A percentile compares a stretch with the other conserved stretches of the same genome.
Evolutionary conservation across 768 basidiomycete genomes (phyloP).

Genomic region (Macrolepiota fuliginosa): DNA sequence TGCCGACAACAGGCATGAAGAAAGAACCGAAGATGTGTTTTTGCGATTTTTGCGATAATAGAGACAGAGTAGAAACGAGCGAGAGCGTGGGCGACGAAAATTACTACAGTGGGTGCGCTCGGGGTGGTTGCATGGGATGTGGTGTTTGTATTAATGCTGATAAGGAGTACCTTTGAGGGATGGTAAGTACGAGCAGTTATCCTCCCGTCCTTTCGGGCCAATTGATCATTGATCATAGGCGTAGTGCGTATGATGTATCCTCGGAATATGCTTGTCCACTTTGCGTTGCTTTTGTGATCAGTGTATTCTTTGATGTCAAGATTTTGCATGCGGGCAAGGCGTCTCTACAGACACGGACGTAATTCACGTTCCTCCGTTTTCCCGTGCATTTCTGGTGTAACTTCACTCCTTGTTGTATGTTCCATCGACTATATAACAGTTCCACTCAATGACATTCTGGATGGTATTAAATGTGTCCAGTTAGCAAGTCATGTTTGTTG

Average conservation of each 20-base stretch:
- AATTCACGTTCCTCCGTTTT: not conserved
- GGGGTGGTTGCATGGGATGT: slow-evolving; percentile 55
- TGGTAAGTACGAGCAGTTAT: slow-evolving; percentile 44
- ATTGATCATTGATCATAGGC: slow-evolving; percentile 38
- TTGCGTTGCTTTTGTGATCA: slow-evolving; percentile 51
- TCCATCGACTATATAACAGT: too few species aligned
- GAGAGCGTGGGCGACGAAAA: slow-evolving; percentile 50
- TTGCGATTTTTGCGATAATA: too few species aligned
- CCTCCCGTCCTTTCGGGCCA: not conserved
- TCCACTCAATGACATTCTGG: too few species aligned
- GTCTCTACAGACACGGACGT: slow-evolving; percentile 55
- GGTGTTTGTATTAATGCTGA: slow-evolving; percentile 57
- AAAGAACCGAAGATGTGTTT: too few species aligned
- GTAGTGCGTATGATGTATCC: slow-evolving; percentile 68
- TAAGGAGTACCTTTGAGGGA: slow-evolving; percentile 57
- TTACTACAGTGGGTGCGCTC: slow-evolving; percentile 46
- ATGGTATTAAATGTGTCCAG: too few species aligned
- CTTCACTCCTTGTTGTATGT: too few species aligned
- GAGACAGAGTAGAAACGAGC: slow-evolving; percentile 63
- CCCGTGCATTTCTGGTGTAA: too few species aligned
- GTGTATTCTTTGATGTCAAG: slow-evolving; percentile 64
- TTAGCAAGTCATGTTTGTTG: too few species aligned
- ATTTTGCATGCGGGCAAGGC: slow-evolving; percentile 58
- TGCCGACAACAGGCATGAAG: too few species aligned
- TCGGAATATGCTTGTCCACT: slow-evolving; percentile 61